A percentile compares a stretch with the other conserved stretches of the same genome.
Conservation (phyloP, 2,329 filamentous ascomycete species). For the Stachybotrys chlorohalonatus region DNA sequence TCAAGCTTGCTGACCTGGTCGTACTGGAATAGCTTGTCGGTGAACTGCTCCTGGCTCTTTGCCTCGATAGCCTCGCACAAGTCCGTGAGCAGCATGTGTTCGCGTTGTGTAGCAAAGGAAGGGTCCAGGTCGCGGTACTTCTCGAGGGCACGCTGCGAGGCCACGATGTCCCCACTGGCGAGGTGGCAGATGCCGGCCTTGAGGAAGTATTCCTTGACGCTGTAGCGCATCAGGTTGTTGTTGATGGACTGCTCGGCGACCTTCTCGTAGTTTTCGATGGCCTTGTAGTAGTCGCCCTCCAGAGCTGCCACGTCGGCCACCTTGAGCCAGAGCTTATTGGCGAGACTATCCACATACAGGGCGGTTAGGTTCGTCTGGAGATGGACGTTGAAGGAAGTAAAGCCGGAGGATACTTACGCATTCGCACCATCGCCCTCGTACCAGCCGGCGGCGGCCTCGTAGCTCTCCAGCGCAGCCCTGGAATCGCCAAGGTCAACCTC, state of each 20-base stretch:
- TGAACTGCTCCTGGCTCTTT: constrained; percentile 73
- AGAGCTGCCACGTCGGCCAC: constrained; percentile 80
- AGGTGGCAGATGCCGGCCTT: constrained; percentile 91
- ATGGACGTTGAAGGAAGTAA: not conserved
- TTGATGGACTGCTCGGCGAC: constrained; percentile 70
- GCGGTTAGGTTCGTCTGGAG: not conserved
- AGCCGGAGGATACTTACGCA: constrained; percentile 46
- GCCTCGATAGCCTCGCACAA: constrained; percentile 66
- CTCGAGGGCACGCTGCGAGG: constrained; percentile 69
- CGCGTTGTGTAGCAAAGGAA: constrained; percentile 66
- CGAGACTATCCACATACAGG: constrained; percentile 45
- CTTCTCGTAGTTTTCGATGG: constrained; percentile 74
- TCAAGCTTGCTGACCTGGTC: constrained; percentile 91
- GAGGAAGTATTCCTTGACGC: constrained; percentile 90
- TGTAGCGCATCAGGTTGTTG: constrained; percentile 91
- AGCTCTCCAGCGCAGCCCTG: constrained; percentile 71
- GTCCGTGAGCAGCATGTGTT: constrained; percentile 73
- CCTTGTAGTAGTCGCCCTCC: constrained; percentile 74
- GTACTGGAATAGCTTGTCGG: constrained; percentile 79
- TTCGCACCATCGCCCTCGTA: constrained; percentile 80
- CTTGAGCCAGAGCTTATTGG: constrained; percentile 91
- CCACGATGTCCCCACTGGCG: constrained; percentile 63
- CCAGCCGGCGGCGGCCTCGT: constrained; percentile 80
- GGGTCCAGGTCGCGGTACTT: constrained; percentile 74
- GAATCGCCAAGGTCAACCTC: constrained; percentile 73